Base-by-base conservation (phyloP, 345 rosid species). In the Gossypium raimondii region DNA sequence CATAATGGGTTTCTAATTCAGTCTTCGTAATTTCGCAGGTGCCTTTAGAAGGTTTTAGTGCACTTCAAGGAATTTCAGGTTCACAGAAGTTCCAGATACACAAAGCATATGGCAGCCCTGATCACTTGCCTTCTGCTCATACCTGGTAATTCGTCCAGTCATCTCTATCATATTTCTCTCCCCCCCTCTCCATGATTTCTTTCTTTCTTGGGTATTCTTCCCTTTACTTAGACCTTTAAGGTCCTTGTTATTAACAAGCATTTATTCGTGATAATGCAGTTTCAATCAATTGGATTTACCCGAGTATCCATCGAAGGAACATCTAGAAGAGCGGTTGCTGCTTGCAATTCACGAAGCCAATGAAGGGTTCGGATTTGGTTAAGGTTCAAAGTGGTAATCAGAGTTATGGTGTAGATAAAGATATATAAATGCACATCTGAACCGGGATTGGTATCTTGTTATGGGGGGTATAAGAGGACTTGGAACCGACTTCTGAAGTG, bases 351-450 rank as follows among this genome's bases (percentile, higher is more conserved):
- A 94, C 27, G 98, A 94, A 87, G 98, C 85, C 51, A 94, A 82
- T 9, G 98, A 94, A 84, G 98, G 98, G 11, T 94, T 94, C 56
- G 98, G 98, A 55, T 94, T 94, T 38, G 98, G 97, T 72, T 94
- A 75, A 85, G 41, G 34, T 41, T 43, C 7, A 53, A 18, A 52
- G 67, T 0, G 45, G 60, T 55, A 59, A 67, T 70, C 45, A 18
- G 74, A 67, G 68, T 78, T 47, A 77, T 72, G 47, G 5, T 86
- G 85, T 83, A 85, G 85, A 83, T 87, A 81, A 62, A 29, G 61
- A 57, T 52, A 17, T 16, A 52, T 52, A 52, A 63, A 65, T 56
- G 64, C 66, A 34, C 41, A 45, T 22, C 61, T 57, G 61, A 20
- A 20, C n/a, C 70, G 57, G 79, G 62, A 22, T 24, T 29, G 13